These are phyloP conservation scores for Lactarius hatsudake DNA, from an alignment of 768 basidiomycete genomes.

Conservation along the genomic window DNA sequence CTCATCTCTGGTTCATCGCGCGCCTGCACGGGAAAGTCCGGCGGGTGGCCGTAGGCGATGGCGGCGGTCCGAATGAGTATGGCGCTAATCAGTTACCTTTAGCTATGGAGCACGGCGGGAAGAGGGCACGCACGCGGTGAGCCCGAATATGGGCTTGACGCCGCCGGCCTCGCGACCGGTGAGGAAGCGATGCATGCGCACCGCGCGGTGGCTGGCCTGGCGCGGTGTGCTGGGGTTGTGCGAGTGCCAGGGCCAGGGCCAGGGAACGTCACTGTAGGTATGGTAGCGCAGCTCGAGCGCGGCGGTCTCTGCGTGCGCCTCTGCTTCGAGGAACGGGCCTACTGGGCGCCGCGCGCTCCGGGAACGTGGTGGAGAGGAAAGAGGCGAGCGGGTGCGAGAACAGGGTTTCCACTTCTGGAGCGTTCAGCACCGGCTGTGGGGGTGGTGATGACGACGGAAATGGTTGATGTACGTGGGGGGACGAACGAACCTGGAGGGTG, in stretches of 20 bases:
- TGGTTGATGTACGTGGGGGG: neutral
- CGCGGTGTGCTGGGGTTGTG: neutral
- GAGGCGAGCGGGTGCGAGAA: constrained; percentile 83
- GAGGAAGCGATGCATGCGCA: constrained; percentile 72
- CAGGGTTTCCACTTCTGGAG: constrained; percentile 71
- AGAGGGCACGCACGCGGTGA: constrained; percentile 68
- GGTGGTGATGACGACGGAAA: neutral
- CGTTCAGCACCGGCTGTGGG: constrained; percentile 72
- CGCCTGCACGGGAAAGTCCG: constrained; percentile 47
- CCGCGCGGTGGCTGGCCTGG: constrained; percentile 18
- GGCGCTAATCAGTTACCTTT: constrained; percentile 35
- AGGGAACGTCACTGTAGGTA: constrained; percentile 53
- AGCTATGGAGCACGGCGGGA: too few relatives aligned
- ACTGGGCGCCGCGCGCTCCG: constrained; percentile 33
- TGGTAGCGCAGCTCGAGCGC: constrained; percentile 58
- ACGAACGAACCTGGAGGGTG: constrained; percentile 60
- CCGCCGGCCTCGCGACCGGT: constrained; percentile 85
- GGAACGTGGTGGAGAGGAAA: constrained; percentile 57
- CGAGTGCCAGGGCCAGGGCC: constrained; percentile 40
- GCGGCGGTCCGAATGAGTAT: constrained; percentile 51
- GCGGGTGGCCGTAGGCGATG: constrained; percentile 46
- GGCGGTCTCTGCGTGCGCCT: constrained; percentile 40
- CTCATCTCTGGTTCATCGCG: constrained; percentile 41
- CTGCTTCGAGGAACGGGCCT: constrained; percentile 41
- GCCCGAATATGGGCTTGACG: constrained; percentile 83